These are phyloP conservation scores for Fusarium vanettenii DNA, from an alignment of 2,329 filamentous ascomycete species.

Conservation along the genomic window DNA sequence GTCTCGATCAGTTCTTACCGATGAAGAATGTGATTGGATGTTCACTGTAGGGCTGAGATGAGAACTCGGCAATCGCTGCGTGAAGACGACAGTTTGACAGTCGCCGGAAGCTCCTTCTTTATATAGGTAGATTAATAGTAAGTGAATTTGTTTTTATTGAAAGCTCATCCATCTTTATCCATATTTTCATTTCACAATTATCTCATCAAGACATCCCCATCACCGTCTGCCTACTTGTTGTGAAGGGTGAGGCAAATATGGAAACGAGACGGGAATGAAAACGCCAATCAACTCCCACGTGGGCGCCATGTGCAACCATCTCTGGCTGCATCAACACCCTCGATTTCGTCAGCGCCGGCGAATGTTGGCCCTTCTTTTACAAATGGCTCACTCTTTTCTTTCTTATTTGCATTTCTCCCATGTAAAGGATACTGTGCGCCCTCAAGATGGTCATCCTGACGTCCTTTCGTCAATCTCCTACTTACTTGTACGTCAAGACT, in stretches of 20 bases:
- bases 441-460: constrained; percentile 37
- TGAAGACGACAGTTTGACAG: neutral
- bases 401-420: neutral
- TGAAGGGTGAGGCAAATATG: neutral
- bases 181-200: neutral
- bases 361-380: neutral
- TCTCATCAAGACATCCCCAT: neutral
- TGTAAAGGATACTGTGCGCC: neutral
- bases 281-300: neutral
- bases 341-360: neutral
- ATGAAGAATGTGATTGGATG: neutral
- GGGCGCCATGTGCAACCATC: neutral
- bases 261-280: neutral
- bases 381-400: neutral
- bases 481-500: constrained; percentile 38
- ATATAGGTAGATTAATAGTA: neutral
- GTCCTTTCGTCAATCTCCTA: constrained; percentile 36
- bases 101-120: neutral
- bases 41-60: neutral
- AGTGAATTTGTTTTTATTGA: neutral
- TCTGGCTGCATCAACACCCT: neutral
- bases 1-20: neutral
- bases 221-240: neutral
- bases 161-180: neutral
- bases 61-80: neutral